Base-by-base conservation (phyloP, 2,329 filamentous ascomycete species). In the Aspergillus caelatus region DNA sequence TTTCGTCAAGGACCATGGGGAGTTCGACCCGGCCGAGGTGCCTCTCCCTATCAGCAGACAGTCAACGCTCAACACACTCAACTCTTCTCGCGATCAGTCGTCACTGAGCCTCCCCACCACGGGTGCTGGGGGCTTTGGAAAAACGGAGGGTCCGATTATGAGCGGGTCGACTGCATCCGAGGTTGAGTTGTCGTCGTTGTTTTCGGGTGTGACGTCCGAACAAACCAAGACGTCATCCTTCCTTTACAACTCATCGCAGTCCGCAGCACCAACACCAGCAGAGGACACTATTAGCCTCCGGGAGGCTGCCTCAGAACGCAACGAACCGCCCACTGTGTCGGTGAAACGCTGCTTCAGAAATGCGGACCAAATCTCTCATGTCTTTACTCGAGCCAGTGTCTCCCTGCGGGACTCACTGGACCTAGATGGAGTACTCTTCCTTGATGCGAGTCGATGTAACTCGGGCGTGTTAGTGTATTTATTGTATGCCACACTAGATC, bases 1-100 rank as follows among this genome's bases (percentile, higher is more conserved):
- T 4, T 86, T 84, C 60, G 79, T 83, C 36, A 81, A 84, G 66
- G 80, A 80, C 8, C 65, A 67, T 46, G 58, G 68, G 3, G 67
- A 69, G 21, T 74, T 73, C 23, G 69, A 74, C 30, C 69, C 71
- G 0, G 61, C 62, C 5, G 66, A 69, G 10, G 56, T 58, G 23
- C 67, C 70, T 5, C 65, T 52, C 4, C 57, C 66, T 21, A 59
- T 60, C 28, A 65, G 62, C 19, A 58, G 45, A 19, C 34, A 41
- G 32, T 32, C 58, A 10, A 26, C 46, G 16, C 46, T 48, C 28
- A 34, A 21, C 50, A 7, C 36, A 6, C 36, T 26, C 10, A 14
- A 58, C 39, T 65, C n/a, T 53, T 53, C 41, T 62, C 53, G 26
- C 46, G 14, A 28, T 10, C 28, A 19, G 1, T 21, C 46, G 3